Base-by-base conservation (phyloP, 495 filamentous ascomycete species). In the Lindgomyces ingoldianus region DNA sequence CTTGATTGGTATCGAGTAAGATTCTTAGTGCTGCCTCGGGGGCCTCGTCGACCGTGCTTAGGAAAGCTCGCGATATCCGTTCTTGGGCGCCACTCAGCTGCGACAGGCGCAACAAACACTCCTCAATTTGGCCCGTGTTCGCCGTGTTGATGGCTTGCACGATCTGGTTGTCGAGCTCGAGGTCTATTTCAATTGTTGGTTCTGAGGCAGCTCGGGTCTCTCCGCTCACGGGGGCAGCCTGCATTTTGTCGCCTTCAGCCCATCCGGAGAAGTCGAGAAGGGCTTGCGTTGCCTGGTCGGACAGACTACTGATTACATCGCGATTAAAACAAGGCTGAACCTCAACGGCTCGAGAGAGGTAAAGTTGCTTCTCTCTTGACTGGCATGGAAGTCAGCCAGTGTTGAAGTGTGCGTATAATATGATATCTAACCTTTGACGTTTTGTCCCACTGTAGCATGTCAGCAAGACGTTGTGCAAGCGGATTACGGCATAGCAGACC, bases 251-350 rank as follows among this genome's bases (percentile, higher is more conserved):
- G 10, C 94, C 94, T 75, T 98, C 94, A 10, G 92, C 91, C 94
- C 94, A 98, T 11, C 92, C 94, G 56, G 91, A 91, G 26, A 97
- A 84, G 70, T 98, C 94, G 60, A 97, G 84, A 22, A 95, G 80
- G 68, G 90, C 93, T 16, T 91, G 96, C 1, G 93, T 96, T 19
- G 95, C 94, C 74, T 96, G 91, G 69, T 98, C 95, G 0, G 95
- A 96, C 21, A 98, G 83, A 64, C 96, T 93, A 71, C 93, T 95
- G 68, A 98, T 94, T 64, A 98, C 90, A 62, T 96, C 88, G 39
- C 92, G 84, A 75, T 98, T 98, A 81, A 98, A 98, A 74, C 93
- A 96, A 1, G 94, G 95, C 72, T 97, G 94, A 49, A 97, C 92
- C 76, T 98, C 94, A 52, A 98, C 93, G 11, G 95, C 94, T 18